Percentiles rank a stretch among this genome's conserved stretches.
Conservation (phyloP, 108 stramenopile species). For the Nitzschia putrida region DNA sequence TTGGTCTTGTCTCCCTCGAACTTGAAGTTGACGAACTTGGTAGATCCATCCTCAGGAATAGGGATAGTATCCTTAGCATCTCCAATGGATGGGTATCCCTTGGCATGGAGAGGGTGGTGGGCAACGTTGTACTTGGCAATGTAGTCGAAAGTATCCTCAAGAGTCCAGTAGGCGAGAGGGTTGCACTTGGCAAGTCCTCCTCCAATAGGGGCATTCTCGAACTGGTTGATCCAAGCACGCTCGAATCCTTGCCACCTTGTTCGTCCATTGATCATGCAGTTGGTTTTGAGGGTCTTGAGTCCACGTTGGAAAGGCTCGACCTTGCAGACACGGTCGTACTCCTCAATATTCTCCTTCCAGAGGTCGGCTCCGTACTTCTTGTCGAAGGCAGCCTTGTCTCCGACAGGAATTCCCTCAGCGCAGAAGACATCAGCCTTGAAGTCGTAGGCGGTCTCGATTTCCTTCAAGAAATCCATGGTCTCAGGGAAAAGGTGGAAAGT, state of each 20-base stretch:
- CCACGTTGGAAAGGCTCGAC: conserved; percentile 97
- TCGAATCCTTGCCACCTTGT: conserved; percentile 97
- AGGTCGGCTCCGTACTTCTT: conserved; percentile 91
- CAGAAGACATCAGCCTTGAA: conserved; percentile 96
- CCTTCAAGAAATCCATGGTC: conserved; percentile 83
- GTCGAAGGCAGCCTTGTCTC: conserved; percentile 88
- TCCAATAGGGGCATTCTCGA: conserved; percentile 92
- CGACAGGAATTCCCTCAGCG: conserved; percentile 83
- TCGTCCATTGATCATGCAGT: conserved; percentile 98
- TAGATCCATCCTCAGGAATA: conserved; percentile 85
- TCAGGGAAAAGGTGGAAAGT: conserved; percentile 97
- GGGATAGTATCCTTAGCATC: conserved; percentile 95
- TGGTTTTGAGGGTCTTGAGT: conserved; percentile 89
- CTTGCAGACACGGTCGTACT: conserved; percentile 95
- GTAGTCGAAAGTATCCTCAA: conserved; percentile 97
- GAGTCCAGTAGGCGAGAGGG: conserved; percentile 96
- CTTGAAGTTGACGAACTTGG: conserved; percentile 78
- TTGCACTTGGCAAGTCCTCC: conserved; percentile 95
- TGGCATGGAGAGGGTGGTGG: conserved; percentile 95
- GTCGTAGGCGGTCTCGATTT: conserved; percentile 86
- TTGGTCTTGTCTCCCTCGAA: conserved; percentile 81
- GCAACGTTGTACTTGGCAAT: conserved; percentile 94
- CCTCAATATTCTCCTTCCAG: conserved; percentile 97
- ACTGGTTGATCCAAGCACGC: conserved; percentile 92
- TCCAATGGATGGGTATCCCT: conserved; percentile 94